phyloP scores from a whole-genome alignment of 192 early-diverging fungal genomes.

The Mortierella claussenii region DNA sequence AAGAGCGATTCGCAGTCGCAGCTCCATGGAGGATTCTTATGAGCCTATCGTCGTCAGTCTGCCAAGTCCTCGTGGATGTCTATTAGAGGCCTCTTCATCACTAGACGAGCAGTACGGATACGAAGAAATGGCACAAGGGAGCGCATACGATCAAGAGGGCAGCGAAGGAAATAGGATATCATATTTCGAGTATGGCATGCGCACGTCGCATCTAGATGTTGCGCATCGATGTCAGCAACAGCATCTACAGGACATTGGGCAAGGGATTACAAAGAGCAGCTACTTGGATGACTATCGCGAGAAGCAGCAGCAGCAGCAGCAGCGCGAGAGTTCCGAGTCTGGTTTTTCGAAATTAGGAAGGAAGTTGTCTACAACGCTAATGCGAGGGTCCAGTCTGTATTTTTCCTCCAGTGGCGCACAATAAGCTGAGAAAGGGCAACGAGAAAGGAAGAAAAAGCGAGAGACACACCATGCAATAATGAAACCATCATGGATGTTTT shows the following conservation, averaged over 20 bases:
- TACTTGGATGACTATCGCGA: conserved; percentile 36
- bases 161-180: no score
- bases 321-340: not conserved
- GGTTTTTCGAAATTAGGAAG: not conserved
- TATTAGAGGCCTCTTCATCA: conserved; percentile 16
- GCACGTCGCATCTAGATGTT: not conserved
- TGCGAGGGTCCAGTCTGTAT: not conserved
- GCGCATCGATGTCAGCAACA: not conserved
- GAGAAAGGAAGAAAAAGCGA: no score
- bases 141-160: no score
- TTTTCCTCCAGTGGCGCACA: not conserved
- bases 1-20: not conserved
- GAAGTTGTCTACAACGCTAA: not conserved
- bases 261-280: not conserved
- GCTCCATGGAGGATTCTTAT: conserved; percentile 2
- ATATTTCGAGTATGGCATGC: not conserved
- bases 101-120: not conserved
- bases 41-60: conserved; percentile 8
- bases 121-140: no score
- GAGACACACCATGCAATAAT: no score
- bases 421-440: no score
- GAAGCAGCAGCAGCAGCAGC: conserved; percentile 16
- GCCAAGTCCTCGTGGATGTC: conserved; percentile 25
- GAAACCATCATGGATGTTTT: no score
- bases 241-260: not conserved